phyloP scores from a whole-genome alignment of 108 stramenopile genomes.

The Cylindrotheca closterium region DNA sequence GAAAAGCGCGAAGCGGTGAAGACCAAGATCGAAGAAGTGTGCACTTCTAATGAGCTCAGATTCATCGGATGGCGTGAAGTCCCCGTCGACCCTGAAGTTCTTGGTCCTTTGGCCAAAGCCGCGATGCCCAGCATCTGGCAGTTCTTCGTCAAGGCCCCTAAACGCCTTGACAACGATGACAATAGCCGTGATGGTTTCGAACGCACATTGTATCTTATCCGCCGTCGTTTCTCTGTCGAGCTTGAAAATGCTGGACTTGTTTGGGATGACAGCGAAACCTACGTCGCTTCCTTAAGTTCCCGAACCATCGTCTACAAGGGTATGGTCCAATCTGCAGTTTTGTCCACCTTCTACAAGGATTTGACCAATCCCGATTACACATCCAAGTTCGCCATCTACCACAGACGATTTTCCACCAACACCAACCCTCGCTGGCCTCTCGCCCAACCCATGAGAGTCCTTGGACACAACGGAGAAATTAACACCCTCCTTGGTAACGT shows the following conservation, averaged over 20 bases:
- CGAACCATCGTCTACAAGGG: conserved; percentile 95
- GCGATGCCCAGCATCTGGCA: conserved; percentile 89
- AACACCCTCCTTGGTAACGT: conserved; percentile 95
- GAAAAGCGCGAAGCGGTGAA: conserved; percentile 67
- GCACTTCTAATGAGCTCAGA: conserved; percentile 76
- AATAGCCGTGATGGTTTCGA: conserved; percentile 90
- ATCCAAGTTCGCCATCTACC: conserved; percentile 90
- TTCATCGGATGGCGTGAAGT: conserved; percentile 91
- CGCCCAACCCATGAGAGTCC: conserved; percentile 93
- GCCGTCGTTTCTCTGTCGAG: conserved; percentile 82
- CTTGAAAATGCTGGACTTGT: conserved; percentile 53
- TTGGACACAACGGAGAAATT: conserved; percentile 97
- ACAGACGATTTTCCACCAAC: conserved; percentile 94
- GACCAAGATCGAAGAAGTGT: conserved; percentile 79
- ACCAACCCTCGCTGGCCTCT: conserved; percentile 94
- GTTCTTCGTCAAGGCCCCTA: conserved; percentile 90
- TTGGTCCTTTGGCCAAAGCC: conserved; percentile 70
- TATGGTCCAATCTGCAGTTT: conserved; percentile 84
- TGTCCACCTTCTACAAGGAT: conserved; percentile 89
- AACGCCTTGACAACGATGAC: conserved; percentile 60
- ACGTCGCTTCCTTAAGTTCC: conserved; percentile 83
- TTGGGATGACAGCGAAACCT: conserved; percentile 78
- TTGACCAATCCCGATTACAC: conserved; percentile 79
- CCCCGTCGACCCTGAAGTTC: conserved; percentile 65
- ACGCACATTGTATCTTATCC: conserved; percentile 87